A percentile compares a stretch with the other conserved stretches of the same genome.
phyloP scores from a whole-genome alignment of 2,329 filamentous ascomycete species.

The Epichloe uncinata region DNA sequence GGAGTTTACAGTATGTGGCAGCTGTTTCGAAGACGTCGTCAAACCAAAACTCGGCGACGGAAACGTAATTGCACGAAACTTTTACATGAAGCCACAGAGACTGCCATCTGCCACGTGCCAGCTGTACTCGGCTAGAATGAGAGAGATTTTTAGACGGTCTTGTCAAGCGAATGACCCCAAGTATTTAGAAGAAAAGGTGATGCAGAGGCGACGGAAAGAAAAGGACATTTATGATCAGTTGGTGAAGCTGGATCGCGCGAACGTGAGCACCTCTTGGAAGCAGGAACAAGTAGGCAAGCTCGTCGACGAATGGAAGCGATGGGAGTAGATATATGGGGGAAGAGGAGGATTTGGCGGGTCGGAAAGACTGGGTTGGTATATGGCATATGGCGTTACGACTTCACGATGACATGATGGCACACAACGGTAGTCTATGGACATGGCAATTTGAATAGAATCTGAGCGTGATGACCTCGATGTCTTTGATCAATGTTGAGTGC shows the following conservation, averaged over 20 bases:
- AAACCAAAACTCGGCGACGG: conserved; percentile 47
- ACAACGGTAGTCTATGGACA: neutral
- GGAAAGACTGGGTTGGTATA: neutral
- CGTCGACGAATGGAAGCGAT: conserved; percentile 42
- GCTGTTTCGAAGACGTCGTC: conserved; percentile 75
- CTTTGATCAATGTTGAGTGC: too few species aligned
- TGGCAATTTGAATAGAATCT: neutral
- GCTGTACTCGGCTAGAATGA: conserved; percentile 70
- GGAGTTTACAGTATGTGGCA: conserved; percentile 71
- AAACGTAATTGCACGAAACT: conserved; percentile 47
- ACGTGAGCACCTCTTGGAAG: conserved; percentile 23
- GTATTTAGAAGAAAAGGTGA: conserved; percentile 43
- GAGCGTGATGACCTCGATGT: too few species aligned
- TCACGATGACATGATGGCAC: conserved; percentile 4
- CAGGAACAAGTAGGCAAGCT: conserved; percentile 33
- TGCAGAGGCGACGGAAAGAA: conserved; percentile 48
- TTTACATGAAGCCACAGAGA: conserved; percentile 47
- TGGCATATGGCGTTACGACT: neutral
- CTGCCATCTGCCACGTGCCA: conserved; percentile 52
- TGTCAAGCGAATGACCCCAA: conserved; percentile 53
- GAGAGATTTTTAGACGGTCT: conserved; percentile 54
- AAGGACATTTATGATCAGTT: conserved; percentile 43
- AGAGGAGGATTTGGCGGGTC: neutral
- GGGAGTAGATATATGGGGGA: conserved; percentile 29
- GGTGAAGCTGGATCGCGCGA: conserved; percentile 25